phyloP scores from a whole-genome alignment of 768 basidiomycete genomes.

The Termitomyces sp. region DNA sequence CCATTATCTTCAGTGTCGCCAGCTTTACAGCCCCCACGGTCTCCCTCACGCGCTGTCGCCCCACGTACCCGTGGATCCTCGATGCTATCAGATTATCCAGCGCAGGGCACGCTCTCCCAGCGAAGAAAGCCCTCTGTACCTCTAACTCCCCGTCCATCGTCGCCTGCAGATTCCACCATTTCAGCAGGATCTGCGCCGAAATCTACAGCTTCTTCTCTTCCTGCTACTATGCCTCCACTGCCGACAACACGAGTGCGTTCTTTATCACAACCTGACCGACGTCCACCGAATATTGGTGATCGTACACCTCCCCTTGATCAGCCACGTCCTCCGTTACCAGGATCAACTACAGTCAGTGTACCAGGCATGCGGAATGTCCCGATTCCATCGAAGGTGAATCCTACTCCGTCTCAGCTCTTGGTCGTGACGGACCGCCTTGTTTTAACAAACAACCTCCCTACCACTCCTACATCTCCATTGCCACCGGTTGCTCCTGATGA shows the following conservation, averaged over 20 bases:
- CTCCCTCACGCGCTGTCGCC: constrained; percentile 41
- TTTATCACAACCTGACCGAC: constrained; percentile 71
- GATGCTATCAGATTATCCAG: constrained; percentile 31
- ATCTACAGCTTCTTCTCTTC: constrained; percentile 34
- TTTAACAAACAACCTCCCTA: constrained; percentile 55
- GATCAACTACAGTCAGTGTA: constrained; percentile 29
- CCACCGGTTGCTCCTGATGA: constrained; percentile 71
- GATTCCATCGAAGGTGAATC: constrained; percentile 54
- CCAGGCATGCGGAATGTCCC: constrained; percentile 53
- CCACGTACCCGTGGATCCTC: constrained; percentile 59
- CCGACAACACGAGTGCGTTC: constrained; percentile 54
- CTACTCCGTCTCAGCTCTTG: constrained; percentile 19
- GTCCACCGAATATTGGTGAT: constrained; percentile 54
- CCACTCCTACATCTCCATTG: constrained; percentile 73
- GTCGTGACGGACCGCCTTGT: constrained; percentile 20
- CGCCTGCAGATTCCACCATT: constrained; percentile 42
- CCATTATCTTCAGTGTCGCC: constrained; percentile 39
- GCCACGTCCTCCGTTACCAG: constrained; percentile 46
- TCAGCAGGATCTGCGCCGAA: constrained; percentile 36
- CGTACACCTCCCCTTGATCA: constrained; percentile 49
- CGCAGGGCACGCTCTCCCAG: constrained; percentile 38
- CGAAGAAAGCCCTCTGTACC: constrained; percentile 65
- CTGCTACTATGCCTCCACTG: constrained; percentile 29
- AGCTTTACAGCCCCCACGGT: constrained; percentile 30
- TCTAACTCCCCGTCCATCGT: constrained; percentile 47